Conservation (phyloP, 2,329 filamentous ascomycete species). For the Graphilbum sp. region DNA sequence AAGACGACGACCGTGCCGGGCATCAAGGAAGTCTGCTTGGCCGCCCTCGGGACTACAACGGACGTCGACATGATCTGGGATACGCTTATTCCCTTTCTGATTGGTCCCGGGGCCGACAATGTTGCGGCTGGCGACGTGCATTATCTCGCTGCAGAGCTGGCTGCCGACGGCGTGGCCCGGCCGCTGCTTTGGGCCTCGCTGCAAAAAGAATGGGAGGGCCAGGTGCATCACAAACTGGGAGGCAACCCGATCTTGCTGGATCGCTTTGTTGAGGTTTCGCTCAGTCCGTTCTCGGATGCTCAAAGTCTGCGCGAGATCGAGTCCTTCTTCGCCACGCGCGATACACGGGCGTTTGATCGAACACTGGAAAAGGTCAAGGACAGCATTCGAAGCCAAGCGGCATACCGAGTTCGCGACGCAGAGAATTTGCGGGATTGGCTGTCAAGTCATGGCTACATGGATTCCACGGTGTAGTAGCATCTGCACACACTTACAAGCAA, state of each 20-base stretch:
- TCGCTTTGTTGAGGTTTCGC: constrained; percentile 63
- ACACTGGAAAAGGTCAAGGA: constrained; percentile 75
- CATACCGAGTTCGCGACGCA: constrained; percentile 66
- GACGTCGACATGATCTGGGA: constrained; percentile 48
- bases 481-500: too few relatives aligned
- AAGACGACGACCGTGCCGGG: constrained; percentile 69
- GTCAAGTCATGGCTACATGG: background rate
- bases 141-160: constrained; percentile 56
- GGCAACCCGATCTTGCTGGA: constrained; percentile 78
- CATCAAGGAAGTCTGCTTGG: constrained; percentile 73
- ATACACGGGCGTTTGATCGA: constrained; percentile 73
- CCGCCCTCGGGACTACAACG: constrained; percentile 58
- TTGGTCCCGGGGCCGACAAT: constrained; percentile 40
- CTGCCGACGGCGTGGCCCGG: constrained; percentile 58
- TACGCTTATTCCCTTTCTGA: constrained; percentile 63
- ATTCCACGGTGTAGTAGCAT: background rate
- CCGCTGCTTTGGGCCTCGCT: constrained; percentile 70
- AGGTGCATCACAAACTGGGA: constrained; percentile 50
- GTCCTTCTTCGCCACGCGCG: constrained; percentile 71
- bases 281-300: constrained; percentile 63
- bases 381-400: constrained; percentile 66
- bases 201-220: constrained; percentile 63
- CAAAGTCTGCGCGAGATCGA: constrained; percentile 60
- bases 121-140: constrained; percentile 81
- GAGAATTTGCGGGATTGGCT: constrained; percentile 45